Evolutionary conservation across 78 protist genomes (phyloP).

Genomic region (Dictyostelium intermedium): DNA sequence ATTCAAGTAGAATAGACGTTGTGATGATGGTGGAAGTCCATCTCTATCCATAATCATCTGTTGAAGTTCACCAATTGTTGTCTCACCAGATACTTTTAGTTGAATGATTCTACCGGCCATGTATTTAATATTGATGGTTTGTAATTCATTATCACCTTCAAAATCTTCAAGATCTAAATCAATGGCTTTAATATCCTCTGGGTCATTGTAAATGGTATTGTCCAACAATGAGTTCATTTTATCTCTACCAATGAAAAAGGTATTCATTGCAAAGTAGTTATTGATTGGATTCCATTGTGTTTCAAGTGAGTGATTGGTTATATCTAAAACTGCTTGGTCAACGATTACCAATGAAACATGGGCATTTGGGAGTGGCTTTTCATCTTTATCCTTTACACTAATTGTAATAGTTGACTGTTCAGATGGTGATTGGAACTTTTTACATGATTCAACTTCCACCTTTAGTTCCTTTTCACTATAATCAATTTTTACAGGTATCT

Average conservation of each 20-base stretch:
- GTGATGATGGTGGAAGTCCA: constrained; percentile 34
- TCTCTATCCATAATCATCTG: constrained; percentile 24
- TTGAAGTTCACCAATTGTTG: not conserved
- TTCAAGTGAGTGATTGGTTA: not conserved
- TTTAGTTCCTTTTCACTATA: not conserved
- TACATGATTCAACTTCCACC: not conserved
- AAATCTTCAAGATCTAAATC: not conserved
- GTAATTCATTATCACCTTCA: not conserved
- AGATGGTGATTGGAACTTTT: constrained; percentile 31
- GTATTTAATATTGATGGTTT: not conserved
- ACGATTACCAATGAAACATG: constrained; percentile 23
- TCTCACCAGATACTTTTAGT: not conserved
- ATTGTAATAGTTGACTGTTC: not conserved
- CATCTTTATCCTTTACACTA: not conserved
- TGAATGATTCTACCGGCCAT: constrained; percentile 33
- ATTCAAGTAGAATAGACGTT: constrained; percentile 26
- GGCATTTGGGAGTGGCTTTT: not conserved
- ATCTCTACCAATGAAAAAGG: not conserved
- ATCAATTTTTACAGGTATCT: not conserved
- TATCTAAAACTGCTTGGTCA: constrained; percentile 23
- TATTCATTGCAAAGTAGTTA: not conserved
- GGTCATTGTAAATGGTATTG: not conserved
- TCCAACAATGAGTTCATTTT: not conserved
- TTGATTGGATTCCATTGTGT: not conserved
- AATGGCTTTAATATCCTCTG: not conserved